Conservation (phyloP, 164 flowering plant genomes). For the Nymphaea colorata region DNA sequence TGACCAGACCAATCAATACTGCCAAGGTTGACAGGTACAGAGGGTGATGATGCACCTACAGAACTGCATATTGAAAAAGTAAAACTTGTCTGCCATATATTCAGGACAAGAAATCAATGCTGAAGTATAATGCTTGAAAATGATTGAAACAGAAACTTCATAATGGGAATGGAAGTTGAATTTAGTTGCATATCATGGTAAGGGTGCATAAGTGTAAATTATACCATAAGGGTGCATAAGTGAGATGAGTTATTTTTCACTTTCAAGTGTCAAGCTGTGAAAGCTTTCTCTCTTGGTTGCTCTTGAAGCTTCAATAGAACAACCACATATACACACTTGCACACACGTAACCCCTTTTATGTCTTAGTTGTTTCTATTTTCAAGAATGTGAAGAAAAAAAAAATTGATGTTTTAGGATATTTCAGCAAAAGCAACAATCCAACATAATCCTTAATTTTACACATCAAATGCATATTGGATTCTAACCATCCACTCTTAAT, state of each 20-base stretch:
- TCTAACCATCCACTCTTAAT: too few relatives aligned
- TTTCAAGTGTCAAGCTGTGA: too few relatives aligned
- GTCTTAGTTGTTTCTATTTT: too few relatives aligned
- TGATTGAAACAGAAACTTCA: neutral
- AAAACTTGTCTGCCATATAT: neutral
- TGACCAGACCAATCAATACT: constrained; percentile 57
- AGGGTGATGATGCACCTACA: constrained; percentile 95
- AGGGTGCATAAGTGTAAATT: neutral
- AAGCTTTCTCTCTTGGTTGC: too few relatives aligned
- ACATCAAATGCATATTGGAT: too few relatives aligned
- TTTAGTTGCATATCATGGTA: neutral
- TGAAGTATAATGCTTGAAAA: neutral
- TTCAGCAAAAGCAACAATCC: too few relatives aligned
- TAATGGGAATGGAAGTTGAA: neutral
- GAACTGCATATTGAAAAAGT: constrained; percentile 37
- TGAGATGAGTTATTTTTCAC: neutral
- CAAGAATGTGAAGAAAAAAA: neutral
- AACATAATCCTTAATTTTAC: too few relatives aligned
- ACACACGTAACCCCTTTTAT: too few relatives aligned
- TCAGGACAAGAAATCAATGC: neutral
- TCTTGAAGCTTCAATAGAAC: too few relatives aligned
- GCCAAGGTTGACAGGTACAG: constrained; percentile 60
- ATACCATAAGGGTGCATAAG: neutral
- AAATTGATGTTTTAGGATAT: neutral
- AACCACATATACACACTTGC: too few relatives aligned